phyloP scores from a whole-genome alignment of 495 filamentous ascomycete genomes.

The Penicillium silybi region DNA sequence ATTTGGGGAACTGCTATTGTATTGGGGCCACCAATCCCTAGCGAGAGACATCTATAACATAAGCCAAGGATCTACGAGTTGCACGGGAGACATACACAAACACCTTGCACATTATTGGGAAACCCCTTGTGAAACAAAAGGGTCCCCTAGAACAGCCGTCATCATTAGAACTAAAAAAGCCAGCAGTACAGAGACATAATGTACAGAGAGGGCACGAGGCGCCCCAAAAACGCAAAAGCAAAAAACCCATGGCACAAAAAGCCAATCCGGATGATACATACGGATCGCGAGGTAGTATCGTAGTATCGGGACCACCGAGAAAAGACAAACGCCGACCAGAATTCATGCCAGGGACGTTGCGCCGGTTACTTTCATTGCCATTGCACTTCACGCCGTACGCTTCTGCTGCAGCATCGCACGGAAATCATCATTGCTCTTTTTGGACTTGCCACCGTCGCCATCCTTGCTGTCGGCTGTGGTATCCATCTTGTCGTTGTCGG shows the following conservation, averaged over 20 bases:
- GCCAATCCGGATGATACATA: slow-evolving; percentile 7
- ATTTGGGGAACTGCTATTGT: too few relatives aligned
- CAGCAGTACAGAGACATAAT: slow-evolving; percentile 27
- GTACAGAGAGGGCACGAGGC: slow-evolving; percentile 22
- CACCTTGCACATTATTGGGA: slow-evolving; percentile 1
- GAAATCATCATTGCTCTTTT: slow-evolving; percentile 87
- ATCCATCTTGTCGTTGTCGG: slow-evolving; percentile 34
- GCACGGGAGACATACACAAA: neutral
- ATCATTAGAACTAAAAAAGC: slow-evolving; percentile 22
- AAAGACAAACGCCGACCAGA: slow-evolving; percentile 22
- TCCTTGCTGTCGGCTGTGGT: slow-evolving; percentile 30
- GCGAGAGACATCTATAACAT: too few relatives aligned
- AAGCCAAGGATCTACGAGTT: neutral
- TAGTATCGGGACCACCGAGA: slow-evolving; percentile 4
- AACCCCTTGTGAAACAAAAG: slow-evolving; percentile 5
- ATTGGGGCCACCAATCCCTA: too few relatives aligned
- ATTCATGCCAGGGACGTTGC: slow-evolving; percentile 24
- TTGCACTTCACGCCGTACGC: slow-evolving; percentile 29
- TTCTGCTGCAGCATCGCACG: slow-evolving; percentile 63
- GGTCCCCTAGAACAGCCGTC: slow-evolving; percentile 18
- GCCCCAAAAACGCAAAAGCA: slow-evolving; percentile 6
- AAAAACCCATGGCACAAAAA: slow-evolving; percentile 7
- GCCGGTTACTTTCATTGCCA: slow-evolving; percentile 20
- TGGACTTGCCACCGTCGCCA: slow-evolving; percentile 26
- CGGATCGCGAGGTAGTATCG: slow-evolving; percentile 6